Percentiles rank a stretch among this genome's conserved stretches.
phyloP scores from a whole-genome alignment of 495 filamentous ascomycete species.

The Aspergillus heteromorphus region DNA sequence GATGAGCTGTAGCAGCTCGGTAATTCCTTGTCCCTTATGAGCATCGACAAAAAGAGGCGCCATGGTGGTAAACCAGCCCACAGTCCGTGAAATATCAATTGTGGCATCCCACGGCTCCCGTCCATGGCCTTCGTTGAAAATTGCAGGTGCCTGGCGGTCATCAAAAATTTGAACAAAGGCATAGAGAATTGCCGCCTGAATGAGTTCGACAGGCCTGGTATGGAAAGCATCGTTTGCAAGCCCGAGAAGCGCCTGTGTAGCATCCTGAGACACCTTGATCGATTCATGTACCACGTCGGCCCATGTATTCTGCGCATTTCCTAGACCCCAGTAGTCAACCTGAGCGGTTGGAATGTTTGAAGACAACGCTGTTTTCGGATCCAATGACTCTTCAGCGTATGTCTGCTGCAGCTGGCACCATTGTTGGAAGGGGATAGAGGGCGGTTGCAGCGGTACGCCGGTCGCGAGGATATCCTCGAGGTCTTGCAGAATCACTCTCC shows the following conservation, averaged over 20 bases:
- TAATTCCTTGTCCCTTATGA: neutral
- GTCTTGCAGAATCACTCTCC: constrained; percentile 53
- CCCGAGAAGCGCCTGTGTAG: constrained; percentile 25
- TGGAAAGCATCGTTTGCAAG: constrained; percentile 25
- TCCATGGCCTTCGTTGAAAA: constrained; percentile 7
- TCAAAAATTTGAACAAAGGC: neutral
- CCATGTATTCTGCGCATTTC: constrained; percentile 32
- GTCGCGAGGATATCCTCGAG: constrained; percentile 45
- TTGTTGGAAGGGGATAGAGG: constrained; percentile 19
- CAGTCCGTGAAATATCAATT: constrained; percentile 2
- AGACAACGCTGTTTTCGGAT: constrained; percentile 15
- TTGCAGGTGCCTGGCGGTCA: neutral
- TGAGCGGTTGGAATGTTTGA: constrained; percentile 14
- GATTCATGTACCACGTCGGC: neutral
- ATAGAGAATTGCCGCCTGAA: constrained; percentile 14
- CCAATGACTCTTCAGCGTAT: constrained; percentile 24
- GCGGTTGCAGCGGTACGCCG: constrained; percentile 13
- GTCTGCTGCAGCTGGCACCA: constrained; percentile 27
- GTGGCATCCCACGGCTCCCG: neutral
- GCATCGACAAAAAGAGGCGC: constrained; percentile 11
- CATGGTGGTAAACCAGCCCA: constrained; percentile 9
- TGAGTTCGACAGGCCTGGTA: constrained; percentile 22
- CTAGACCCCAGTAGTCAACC: constrained; percentile 39
- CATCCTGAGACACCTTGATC: constrained; percentile 14
- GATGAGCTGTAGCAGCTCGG: neutral